Evolutionary conservation across 192 early-diverging fungal genomes (phyloP), one percentile per base, ranked within the genome.

Genomic region (Phlyctochytrium planicorne): DNA sequence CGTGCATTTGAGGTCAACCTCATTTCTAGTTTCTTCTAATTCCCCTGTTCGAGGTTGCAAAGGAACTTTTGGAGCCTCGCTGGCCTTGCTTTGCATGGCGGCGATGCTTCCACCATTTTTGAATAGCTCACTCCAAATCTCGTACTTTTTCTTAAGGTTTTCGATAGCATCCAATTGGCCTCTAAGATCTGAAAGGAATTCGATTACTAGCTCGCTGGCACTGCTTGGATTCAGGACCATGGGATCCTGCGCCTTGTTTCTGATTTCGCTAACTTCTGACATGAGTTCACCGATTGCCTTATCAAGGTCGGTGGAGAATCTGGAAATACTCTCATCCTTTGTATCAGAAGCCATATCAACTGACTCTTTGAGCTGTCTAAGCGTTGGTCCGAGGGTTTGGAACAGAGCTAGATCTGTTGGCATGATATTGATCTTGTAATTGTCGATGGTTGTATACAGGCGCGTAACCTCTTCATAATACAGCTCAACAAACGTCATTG

Each of bases 351-450:
- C 81, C 68, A 87, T 80, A 67, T 87, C 85, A 25, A 84, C 77
- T 0, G 75, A 62, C 53, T 87, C 85, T 64, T 81, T 83, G 17
- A 87, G 64, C 30, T 78, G 77, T 25, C 81, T 76, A 20, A 87
- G 69, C 0, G 85, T 87, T 37, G 85, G 85, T 1, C 71, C 68
- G 16, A 87, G 70, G 2, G 85, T 87, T 69, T 87, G 85, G 64
- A 74, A 87, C 56, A 87, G 63, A 29, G 85, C 85, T 16, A 84
- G 68, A 64, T 87, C 85, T 2, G 85, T 87, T 12, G 85, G 83
- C 65, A 82, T 77, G 36, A 84, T 84, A 16, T 62, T 53, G 57
- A 87, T 75, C 52, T 81, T 83, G 65, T 80, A 79, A 2, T 57
- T 65, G 3, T 87, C 85, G 53, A 84, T 73, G 16, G 80, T 67